Conservation (phyloP, 163 green algal genomes). For the Scenedesmus sp. region DNA sequence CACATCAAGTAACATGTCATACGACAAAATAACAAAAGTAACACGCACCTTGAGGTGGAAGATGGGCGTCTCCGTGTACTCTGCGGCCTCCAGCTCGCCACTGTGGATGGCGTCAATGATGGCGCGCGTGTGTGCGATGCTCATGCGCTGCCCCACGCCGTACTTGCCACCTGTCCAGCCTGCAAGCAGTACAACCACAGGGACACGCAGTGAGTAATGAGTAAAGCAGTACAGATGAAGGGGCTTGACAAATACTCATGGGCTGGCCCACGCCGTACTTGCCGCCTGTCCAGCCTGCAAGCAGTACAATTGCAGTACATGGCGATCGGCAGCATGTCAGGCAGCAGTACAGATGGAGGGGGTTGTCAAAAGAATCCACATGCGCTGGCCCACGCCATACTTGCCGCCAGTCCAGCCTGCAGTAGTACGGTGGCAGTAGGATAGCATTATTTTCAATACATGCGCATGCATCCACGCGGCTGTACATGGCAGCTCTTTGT, state of each 20-base stretch:
- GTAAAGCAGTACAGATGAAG: not conserved
- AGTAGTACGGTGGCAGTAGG: not conserved
- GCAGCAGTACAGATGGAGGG: not conserved
- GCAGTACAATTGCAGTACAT: not conserved
- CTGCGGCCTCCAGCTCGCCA: slow-evolving; percentile 80
- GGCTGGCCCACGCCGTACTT: slow-evolving; percentile 88
- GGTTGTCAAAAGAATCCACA: slow-evolving; percentile 75
- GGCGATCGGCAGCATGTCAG: no score
- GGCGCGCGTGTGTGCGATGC: slow-evolving; percentile 91
- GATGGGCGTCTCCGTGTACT: slow-evolving; percentile 79
- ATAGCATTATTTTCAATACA: not conserved
- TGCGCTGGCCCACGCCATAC: slow-evolving; percentile 85
- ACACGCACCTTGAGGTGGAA: slow-evolving; percentile 83
- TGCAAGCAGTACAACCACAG: slow-evolving; percentile 46
- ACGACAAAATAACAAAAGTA: not conserved
- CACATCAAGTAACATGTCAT: not conserved
- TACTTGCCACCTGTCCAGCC: slow-evolving; percentile 93
- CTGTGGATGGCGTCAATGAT: slow-evolving; percentile 97
- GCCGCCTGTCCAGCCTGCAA: slow-evolving; percentile 86
- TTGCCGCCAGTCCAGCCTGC: slow-evolving; percentile 91
- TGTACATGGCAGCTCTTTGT: no score
- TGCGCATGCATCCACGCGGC: no score
- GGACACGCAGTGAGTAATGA: not conserved
- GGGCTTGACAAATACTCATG: slow-evolving; percentile 81
- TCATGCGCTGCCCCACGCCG: slow-evolving; percentile 87